Conservation (phyloP, 768 basidiomycete genomes). For the Kwoniella sp. region DNA sequence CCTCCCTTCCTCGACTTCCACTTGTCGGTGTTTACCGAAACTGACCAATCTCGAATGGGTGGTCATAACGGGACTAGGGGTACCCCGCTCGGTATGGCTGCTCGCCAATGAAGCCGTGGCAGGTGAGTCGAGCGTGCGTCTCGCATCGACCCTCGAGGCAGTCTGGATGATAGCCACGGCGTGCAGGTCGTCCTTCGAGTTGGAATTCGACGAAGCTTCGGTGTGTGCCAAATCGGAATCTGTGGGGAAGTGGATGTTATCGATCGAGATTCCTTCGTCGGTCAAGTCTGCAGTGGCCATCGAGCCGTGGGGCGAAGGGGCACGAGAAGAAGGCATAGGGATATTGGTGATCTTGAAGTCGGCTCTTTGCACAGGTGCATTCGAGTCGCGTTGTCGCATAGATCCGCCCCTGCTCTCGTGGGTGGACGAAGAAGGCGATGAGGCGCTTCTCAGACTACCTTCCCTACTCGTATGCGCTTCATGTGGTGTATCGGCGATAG, state of each 20-base stretch:
- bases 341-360: slow-evolving; percentile 28
- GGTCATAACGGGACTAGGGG: slow-evolving; percentile 26
- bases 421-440: slow-evolving; percentile 10
- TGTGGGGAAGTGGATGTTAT: slow-evolving; percentile 49
- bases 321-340: slow-evolving; percentile 17
- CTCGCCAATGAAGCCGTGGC: slow-evolving; percentile 22
- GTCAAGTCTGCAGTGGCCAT: slow-evolving; percentile 3
- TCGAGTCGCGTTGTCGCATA: slow-evolving; percentile 14
- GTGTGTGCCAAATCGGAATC: slow-evolving; percentile 44
- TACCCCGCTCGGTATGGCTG: slow-evolving; percentile 23
- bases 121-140: slow-evolving; percentile 41
- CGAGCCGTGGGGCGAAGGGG: slow-evolving; percentile 13
- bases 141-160: slow-evolving; percentile 39
- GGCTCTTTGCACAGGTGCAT: slow-evolving; percentile 28
- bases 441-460: slow-evolving; percentile 11
- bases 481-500: slow-evolving; percentile 20
- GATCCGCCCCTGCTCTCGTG: slow-evolving; percentile 12
- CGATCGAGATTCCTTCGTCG: slow-evolving; percentile 33
- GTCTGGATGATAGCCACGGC: slow-evolving; percentile 38
- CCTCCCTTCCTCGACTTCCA: slow-evolving; percentile 17
- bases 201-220: slow-evolving; percentile 26
- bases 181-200: slow-evolving; percentile 14
- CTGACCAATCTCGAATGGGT: slow-evolving; percentile 31
- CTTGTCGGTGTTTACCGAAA: slow-evolving; percentile 28
- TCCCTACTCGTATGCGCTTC: not conserved